phyloP scores from a whole-genome alignment of 805 yeast species.

The Phaffomyces antillensis region DNA sequence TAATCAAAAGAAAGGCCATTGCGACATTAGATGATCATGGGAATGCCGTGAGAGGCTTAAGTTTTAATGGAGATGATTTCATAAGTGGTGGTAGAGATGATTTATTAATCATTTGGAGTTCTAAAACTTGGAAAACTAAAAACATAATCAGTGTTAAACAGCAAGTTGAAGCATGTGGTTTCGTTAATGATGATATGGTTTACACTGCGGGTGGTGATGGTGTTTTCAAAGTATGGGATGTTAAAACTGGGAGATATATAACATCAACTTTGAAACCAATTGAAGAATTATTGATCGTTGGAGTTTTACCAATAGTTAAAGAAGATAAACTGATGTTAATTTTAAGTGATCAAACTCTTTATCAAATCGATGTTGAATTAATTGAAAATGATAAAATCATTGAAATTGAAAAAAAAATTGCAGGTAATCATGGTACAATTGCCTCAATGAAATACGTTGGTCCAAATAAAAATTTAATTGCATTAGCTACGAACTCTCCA shows the following conservation, averaged over 20 bases:
- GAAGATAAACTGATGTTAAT: constrained; percentile 41
- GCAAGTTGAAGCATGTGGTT: constrained; percentile 67
- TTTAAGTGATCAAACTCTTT: constrained; percentile 79
- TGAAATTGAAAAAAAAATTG: constrained; percentile 48
- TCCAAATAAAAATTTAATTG: constrained; percentile 48
- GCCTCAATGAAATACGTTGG: constrained; percentile 83
- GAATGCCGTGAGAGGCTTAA: constrained; percentile 81
- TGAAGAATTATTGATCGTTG: constrained; percentile 70
- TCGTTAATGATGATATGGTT: constrained; percentile 63
- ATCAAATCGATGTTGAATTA: constrained; percentile 34
- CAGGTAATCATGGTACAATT: constrained; percentile 94
- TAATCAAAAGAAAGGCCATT: constrained; percentile 61
- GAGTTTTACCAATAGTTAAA: constrained; percentile 38
- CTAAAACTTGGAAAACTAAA: constrained; percentile 45
- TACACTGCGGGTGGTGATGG: constrained; percentile 83
- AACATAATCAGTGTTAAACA: constrained; percentile 70
- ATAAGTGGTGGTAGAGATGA: constrained; percentile 89
- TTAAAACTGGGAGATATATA: constrained; percentile 47
- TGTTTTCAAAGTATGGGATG: constrained; percentile 58
- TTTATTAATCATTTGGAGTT: constrained; percentile 53
- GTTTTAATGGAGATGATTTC: constrained; percentile 52
- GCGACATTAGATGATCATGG: constrained; percentile 66
- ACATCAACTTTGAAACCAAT: constrained; percentile 39
- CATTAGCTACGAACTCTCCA: constrained; percentile 92
- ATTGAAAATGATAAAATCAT: constrained; percentile 28